Conservation (phyloP, 1,139 yeast species). For the Lodderomyces orthopsilosis region DNA sequence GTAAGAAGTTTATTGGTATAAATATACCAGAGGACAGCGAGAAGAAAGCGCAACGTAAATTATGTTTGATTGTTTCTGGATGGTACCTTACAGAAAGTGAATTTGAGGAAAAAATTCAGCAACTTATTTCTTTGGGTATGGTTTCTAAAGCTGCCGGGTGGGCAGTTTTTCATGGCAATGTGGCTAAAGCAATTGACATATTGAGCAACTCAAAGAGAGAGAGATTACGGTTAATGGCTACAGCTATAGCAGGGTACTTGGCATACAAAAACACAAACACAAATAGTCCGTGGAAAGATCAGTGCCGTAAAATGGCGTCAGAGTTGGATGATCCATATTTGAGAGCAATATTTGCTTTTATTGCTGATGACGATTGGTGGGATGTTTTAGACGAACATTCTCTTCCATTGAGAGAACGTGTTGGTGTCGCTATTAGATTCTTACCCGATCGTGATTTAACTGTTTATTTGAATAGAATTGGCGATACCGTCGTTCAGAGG, state of each 20-base stretch:
- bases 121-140: constrained; percentile 56
- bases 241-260: constrained; percentile 91
- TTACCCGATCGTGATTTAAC: constrained; percentile 74
- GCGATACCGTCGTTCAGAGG: constrained; percentile 64
- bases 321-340: constrained; percentile 88
- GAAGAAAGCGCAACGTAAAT: constrained; percentile 61
- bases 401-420: constrained; percentile 79
- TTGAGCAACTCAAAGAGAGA: constrained; percentile 60
- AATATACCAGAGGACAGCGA: constrained; percentile 49
- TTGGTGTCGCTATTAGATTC: constrained; percentile 87
- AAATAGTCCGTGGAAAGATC: constrained; percentile 93
- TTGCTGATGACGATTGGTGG: constrained; percentile 96
- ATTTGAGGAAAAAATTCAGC: constrained; percentile 64
- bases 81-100: constrained; percentile 84
- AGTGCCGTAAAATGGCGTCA: constrained; percentile 81
- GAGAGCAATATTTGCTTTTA: constrained; percentile 88
- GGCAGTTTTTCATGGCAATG: constrained; percentile 95
- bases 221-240: constrained; percentile 73
- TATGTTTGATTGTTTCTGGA: constrained; percentile 84
- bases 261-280: constrained; percentile 61
- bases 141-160: constrained; percentile 94
- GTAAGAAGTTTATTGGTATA: constrained; percentile 44
- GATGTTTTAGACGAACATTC: constrained; percentile 91
- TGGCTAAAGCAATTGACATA: constrained; percentile 73
- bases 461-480: constrained; percentile 63